Conservation (phyloP, 225 moss, liverwort and hornwort genomes). For the Thuidium tamariscinum region DNA sequence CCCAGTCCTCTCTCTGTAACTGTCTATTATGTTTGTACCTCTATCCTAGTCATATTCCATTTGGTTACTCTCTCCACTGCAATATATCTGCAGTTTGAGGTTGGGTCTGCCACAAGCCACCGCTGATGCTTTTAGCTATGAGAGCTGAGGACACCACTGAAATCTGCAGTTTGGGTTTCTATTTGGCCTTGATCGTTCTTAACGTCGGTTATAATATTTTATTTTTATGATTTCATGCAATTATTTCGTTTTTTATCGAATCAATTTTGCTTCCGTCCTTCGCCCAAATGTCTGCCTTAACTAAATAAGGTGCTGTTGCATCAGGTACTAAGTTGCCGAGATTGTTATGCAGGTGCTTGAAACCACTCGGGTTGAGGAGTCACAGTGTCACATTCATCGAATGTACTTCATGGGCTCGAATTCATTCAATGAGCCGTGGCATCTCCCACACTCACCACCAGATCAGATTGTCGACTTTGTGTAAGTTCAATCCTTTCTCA, state of each 20-base stretch:
- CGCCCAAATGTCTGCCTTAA: neutral
- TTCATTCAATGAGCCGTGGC: slow-evolving; percentile 90
- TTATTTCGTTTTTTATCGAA: neutral
- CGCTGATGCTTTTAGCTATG: slow-evolving; percentile 20
- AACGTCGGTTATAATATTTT: neutral
- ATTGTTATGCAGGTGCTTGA: slow-evolving; percentile 60
- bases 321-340: neutral
- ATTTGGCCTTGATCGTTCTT: neutral
- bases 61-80: neutral
- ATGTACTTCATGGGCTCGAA: slow-evolving; percentile 92
- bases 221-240: neutral
- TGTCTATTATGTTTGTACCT: neutral
- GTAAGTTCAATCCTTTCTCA: slow-evolving; percentile 22
- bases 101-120: neutral
- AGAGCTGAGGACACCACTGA: slow-evolving; percentile 11
- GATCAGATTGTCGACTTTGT: slow-evolving; percentile 82
- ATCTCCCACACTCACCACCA: slow-evolving; percentile 89
- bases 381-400: slow-evolving; percentile 81
- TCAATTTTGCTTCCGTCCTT: neutral
- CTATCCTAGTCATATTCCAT: neutral
- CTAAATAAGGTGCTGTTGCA: neutral
- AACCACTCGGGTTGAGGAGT: slow-evolving; percentile 82
- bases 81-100: slow-evolving; percentile 4
- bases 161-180: neutral
- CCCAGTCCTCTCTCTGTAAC: neutral